Percentiles rank a stretch among this genome's conserved stretches.
Evolutionary conservation across 257 asterid species (phyloP).

Genomic region (Nicotiana paniculata): DNA sequence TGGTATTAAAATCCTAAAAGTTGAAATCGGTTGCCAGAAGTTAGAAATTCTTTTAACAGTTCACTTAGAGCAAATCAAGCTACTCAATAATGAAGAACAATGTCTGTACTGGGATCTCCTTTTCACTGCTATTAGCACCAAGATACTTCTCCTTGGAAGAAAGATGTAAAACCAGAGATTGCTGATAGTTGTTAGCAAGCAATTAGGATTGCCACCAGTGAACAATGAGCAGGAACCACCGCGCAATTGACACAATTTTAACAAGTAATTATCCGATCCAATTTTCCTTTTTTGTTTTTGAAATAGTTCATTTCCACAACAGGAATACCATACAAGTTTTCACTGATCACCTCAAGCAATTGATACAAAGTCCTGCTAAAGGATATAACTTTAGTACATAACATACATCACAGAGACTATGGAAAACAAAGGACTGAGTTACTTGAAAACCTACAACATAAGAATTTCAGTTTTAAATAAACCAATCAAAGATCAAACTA

Average conservation of each 20-base stretch:
- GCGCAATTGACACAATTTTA: not conserved
- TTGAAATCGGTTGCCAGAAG: not conserved
- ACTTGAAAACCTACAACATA: not conserved
- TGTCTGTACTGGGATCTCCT: not conserved
- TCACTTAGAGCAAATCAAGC: not conserved
- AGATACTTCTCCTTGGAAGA: not conserved
- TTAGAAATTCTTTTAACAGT: not conserved
- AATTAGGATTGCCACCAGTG: not conserved
- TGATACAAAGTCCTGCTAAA: not conserved
- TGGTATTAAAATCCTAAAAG: not conserved
- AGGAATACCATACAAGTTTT: not conserved
- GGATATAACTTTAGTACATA: not conserved
- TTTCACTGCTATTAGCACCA: not conserved
- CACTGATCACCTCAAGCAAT: not conserved
- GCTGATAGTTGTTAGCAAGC: not conserved
- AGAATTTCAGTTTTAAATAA: no score
- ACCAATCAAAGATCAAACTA: not conserved
- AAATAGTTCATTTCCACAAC: not conserved
- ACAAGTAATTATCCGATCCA: not conserved
- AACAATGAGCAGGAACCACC: slow-evolving; percentile 1
- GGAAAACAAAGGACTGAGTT: not conserved
- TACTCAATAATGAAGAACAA: not conserved
- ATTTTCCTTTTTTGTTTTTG: not conserved
- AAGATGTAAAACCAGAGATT: not conserved
- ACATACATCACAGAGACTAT: not conserved